These are phyloP conservation scores for Solanum sparsipilum DNA, from an alignment of 257 asterid genomes.

Conservation along the genomic window DNA sequence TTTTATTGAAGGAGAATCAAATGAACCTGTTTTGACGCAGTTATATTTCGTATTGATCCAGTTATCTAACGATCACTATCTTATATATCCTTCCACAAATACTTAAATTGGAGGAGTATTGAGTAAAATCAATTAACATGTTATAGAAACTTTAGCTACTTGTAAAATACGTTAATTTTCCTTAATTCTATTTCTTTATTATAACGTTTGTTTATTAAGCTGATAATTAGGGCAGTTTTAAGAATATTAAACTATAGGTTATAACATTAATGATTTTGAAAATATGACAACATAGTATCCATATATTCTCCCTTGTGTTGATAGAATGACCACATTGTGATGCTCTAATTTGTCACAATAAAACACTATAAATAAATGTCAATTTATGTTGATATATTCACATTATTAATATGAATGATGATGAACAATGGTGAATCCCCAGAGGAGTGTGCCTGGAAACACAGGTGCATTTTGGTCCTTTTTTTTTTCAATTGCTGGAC, in stretches of 20 bases:
- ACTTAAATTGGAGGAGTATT: background rate
- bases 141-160: background rate
- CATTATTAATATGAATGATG: background rate
- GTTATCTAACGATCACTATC: too few relatives aligned
- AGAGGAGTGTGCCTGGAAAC: slow-evolving; percentile 39
- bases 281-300: background rate
- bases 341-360: background rate
- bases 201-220: background rate
- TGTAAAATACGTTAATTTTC: background rate
- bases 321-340: slow-evolving; percentile 11
- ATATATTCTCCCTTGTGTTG: slow-evolving; percentile 1
- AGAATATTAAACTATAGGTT: background rate
- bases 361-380: background rate
- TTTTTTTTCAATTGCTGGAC: background rate
- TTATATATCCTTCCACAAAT: background rate
- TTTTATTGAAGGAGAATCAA: background rate
- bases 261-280: background rate
- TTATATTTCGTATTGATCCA: too few relatives aligned
- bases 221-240: too few relatives aligned
- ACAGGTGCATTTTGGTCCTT: slow-evolving; percentile 11
- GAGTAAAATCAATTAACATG: background rate
- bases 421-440: slow-evolving; percentile 1
- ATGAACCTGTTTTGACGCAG: fast-evolving
- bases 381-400: background rate
- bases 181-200: too few relatives aligned